A percentile compares a stretch with the other conserved stretches of the same genome.
These are phyloP conservation scores for Moesziomyces globuligerus DNA, from an alignment of 1,284 basidiomycete genomes.

Conservation along the genomic window DNA sequence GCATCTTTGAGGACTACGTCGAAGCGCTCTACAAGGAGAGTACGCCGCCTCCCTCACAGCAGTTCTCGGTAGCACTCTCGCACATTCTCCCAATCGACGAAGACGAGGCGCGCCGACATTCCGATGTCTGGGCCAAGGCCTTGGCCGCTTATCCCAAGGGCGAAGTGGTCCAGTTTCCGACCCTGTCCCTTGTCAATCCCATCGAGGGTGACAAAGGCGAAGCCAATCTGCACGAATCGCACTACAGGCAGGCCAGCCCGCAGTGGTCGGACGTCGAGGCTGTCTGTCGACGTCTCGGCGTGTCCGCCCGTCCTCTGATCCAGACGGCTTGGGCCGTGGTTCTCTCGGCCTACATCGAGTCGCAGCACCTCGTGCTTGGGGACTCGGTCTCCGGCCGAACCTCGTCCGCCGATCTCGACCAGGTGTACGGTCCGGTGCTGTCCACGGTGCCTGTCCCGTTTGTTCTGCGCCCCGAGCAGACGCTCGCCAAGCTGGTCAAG, in stretches of 20 bases:
- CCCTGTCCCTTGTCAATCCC: conserved; percentile 11
- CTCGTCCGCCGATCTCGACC: conserved; percentile 39
- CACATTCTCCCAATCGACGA: conserved; percentile 47
- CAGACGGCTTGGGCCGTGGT: conserved; percentile 66
- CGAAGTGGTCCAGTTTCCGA: conserved; percentile 35
- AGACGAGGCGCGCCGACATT: conserved; percentile 18
- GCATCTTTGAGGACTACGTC: conserved; percentile 46
- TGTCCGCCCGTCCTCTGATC: conserved; percentile 63
- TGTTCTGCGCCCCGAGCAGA: conserved; percentile 15
- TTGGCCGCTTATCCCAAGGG: conserved; percentile 35
- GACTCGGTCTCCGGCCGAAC: conserved; percentile 61
- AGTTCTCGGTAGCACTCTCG: conserved; percentile 46
- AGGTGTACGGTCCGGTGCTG: conserved; percentile 60
- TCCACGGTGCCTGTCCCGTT: conserved; percentile 63
- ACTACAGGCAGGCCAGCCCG: conserved; percentile 18
- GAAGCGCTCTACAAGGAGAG: conserved; percentile 28
- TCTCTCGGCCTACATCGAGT: conserved; percentile 59
- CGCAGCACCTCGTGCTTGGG: conserved; percentile 57
- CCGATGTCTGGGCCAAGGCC: conserved; percentile 30
- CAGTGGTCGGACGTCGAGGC: conserved; percentile 45
- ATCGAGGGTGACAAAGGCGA: conserved; percentile 4
- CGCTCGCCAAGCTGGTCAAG: conserved; percentile 38
- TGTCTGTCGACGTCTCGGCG: conserved; percentile 44
- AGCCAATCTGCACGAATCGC: conserved; percentile 26
- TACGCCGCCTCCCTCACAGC: conserved; percentile 12